Percentiles rank a stretch among this genome's conserved stretches.
These are phyloP conservation scores for Fraxinus americana DNA, from an alignment of 257 asterid species.

Conservation along the genomic window DNA sequence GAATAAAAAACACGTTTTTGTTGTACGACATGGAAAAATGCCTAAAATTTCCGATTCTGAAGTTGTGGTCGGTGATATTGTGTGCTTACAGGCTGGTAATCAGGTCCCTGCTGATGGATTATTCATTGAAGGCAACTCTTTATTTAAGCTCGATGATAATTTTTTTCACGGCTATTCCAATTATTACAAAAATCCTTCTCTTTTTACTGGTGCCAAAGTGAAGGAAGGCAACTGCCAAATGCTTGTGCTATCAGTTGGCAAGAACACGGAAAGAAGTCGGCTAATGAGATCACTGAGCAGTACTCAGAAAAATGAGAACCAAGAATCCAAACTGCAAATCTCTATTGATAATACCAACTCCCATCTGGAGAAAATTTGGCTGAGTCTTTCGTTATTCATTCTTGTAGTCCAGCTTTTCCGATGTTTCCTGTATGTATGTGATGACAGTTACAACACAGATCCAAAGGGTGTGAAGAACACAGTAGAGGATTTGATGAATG, in stretches of 20 bases:
- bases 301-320: not conserved
- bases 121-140: slow-evolving; percentile 12
- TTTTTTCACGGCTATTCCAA: not conserved
- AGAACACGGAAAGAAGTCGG: slow-evolving; percentile 39
- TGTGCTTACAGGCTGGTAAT: slow-evolving; percentile 30
- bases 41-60: slow-evolving; percentile 29
- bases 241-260: slow-evolving; percentile 47
- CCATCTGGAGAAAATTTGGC: slow-evolving; percentile 36
- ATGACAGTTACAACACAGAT: slow-evolving; percentile 19
- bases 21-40: slow-evolving; percentile 28
- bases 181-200: slow-evolving; percentile 1
- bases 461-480: slow-evolving; percentile 25
- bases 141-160: slow-evolving; percentile 18
- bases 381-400: slow-evolving; percentile 36
- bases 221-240: slow-evolving; percentile 29
- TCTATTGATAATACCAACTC: slow-evolving; percentile 31
- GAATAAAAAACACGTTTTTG: slow-evolving; percentile 5
- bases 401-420: slow-evolving; percentile 40
- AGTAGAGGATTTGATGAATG: slow-evolving; percentile 42
- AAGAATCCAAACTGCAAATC: slow-evolving; percentile 21
- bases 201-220: slow-evolving; percentile 31
- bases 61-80: slow-evolving; percentile 49
- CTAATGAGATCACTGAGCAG: slow-evolving; percentile 11
- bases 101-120: slow-evolving; percentile 52
- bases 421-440: slow-evolving; percentile 31